phyloP scores from a whole-genome alignment of 2,329 filamentous ascomycete species.

The Colletotrichum sp. region DNA sequence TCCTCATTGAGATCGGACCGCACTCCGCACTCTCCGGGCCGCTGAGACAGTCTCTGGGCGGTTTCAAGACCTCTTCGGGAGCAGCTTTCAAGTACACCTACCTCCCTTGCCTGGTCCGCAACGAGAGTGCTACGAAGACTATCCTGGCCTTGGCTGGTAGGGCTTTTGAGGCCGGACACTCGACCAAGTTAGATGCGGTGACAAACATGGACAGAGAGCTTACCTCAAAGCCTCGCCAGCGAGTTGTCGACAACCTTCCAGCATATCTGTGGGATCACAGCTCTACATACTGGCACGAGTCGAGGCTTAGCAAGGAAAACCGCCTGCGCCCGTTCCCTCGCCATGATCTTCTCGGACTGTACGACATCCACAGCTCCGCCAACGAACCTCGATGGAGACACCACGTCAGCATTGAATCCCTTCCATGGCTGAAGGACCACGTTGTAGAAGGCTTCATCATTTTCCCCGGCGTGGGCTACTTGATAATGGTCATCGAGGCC shows the following conservation, averaged over 20 bases:
- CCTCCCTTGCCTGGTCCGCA: slow-evolving; percentile 51
- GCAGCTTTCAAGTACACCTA: slow-evolving; percentile 45
- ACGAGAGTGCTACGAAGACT: slow-evolving; percentile 52
- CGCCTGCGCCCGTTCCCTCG: not conserved
- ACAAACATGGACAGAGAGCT: slow-evolving; percentile 32
- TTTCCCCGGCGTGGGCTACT: slow-evolving; percentile 48
- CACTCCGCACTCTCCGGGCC: not conserved
- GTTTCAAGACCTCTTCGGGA: slow-evolving; percentile 1
- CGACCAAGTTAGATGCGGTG: slow-evolving; percentile 47
- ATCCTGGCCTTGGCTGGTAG: slow-evolving; percentile 47
- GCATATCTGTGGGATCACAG: slow-evolving; percentile 60
- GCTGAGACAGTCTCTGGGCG: not conserved
- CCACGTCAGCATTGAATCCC: slow-evolving; percentile 36
- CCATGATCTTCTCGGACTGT: slow-evolving; percentile 28
- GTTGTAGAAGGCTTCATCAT: slow-evolving; percentile 51
- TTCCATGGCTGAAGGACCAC: slow-evolving; percentile 56
- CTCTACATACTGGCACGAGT: slow-evolving; percentile 33
- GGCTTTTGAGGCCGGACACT: slow-evolving; percentile 47
- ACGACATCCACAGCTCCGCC: slow-evolving; percentile 36
- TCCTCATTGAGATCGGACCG: slow-evolving; percentile 1
- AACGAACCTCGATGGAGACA: slow-evolving; percentile 44
- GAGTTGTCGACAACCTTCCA: slow-evolving; percentile 46
- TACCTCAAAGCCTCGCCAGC: not conserved
- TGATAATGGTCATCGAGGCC: slow-evolving; percentile 44
- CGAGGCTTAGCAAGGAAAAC: not conserved